Conservation (phyloP, 306 rosid species). For the Malus asiatica region DNA sequence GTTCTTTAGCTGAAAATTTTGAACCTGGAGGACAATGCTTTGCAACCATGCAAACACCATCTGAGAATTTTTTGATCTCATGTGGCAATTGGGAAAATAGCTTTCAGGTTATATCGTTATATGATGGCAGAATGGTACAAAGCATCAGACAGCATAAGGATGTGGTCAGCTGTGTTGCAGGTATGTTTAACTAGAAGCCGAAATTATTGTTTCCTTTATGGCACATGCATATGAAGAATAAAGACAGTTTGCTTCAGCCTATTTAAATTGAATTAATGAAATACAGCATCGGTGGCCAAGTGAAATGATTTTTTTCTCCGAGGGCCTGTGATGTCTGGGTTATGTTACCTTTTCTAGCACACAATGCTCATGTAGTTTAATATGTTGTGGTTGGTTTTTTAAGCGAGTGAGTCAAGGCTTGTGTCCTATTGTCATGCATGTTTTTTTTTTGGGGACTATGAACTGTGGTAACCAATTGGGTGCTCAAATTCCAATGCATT, state of each 20-base stretch:
- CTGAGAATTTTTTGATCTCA: slow-evolving; percentile 76
- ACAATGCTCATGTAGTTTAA: background rate
- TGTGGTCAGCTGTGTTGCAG: slow-evolving; percentile 97
- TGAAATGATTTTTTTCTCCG: background rate
- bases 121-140: slow-evolving; percentile 89
- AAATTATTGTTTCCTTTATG: background rate
- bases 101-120: slow-evolving; percentile 83
- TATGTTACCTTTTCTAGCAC: background rate
- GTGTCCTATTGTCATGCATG: background rate
- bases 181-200: slow-evolving; percentile 33
- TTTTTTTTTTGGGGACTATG: background rate
- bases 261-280: background rate
- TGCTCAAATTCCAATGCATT: background rate
- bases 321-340: background rate
- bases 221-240: background rate
- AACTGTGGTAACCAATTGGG: background rate
- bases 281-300: background rate
- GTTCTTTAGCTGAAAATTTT: slow-evolving; percentile 83
- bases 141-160: slow-evolving; percentile 96
- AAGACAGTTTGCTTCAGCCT: background rate
- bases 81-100: slow-evolving; percentile 99
- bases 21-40: slow-evolving; percentile 87
- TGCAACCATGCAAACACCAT: slow-evolving; percentile 69
- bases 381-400: background rate
- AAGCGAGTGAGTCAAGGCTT: background rate